Evolutionary conservation across 139 green algal species (phyloP).

Genomic region (Chloropicon primus): DNA sequence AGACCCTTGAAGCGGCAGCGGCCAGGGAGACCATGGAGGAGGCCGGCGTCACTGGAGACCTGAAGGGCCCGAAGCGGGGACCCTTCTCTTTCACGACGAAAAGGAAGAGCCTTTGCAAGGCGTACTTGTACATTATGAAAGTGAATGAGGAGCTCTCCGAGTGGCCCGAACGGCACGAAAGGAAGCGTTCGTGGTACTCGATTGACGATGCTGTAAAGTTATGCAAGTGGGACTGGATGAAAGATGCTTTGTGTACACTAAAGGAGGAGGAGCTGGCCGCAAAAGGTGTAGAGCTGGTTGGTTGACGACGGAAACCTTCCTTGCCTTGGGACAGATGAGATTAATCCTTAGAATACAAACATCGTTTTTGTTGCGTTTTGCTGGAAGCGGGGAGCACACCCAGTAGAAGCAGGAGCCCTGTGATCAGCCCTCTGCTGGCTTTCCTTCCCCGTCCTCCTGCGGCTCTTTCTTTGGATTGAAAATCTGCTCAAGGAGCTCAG

Average conservation of each 20-base stretch:
- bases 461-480: neutral
- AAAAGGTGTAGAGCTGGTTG: too few relatives aligned
- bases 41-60: slow-evolving; percentile 61
- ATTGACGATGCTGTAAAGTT: neutral
- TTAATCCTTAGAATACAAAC: too few relatives aligned
- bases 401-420: too few relatives aligned
- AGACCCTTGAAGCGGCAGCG: slow-evolving; percentile 66
- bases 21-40: slow-evolving; percentile 80
- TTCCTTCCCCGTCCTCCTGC: neutral
- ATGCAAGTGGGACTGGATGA: neutral
- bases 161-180: slow-evolving; percentile 62
- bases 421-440: too few relatives aligned
- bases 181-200: slow-evolving; percentile 46
- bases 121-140: slow-evolving; percentile 66
- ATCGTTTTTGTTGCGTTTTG: too few relatives aligned
- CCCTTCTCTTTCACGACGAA: slow-evolving; percentile 44
- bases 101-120: slow-evolving; percentile 46
- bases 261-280: neutral
- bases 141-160: slow-evolving; percentile 63
- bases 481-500: neutral
- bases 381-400: too few relatives aligned
- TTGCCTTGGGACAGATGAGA: too few relatives aligned
- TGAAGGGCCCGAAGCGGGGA: slow-evolving; percentile 63
- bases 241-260: neutral
- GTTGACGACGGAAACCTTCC: too few relatives aligned